Evolutionary conservation across 2,329 filamentous ascomycete species (phyloP).

Genomic region (Sporothrix inflata): DNA sequence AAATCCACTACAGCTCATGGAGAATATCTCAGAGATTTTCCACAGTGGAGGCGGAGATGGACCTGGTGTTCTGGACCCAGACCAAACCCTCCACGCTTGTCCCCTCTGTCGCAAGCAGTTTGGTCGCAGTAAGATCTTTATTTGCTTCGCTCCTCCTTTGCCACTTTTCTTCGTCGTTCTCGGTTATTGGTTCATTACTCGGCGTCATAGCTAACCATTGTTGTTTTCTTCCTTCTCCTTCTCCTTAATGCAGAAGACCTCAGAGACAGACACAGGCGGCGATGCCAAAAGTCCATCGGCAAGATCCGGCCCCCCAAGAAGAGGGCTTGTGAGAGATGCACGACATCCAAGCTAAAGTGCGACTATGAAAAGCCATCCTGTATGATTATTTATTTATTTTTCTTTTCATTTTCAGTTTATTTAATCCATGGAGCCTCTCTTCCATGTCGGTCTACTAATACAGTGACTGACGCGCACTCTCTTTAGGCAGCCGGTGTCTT

Average conservation of each 20-base stretch:
- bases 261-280: constrained; percentile 2
- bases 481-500: background rate
- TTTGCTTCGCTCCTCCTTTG: background rate
- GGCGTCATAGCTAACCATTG: background rate
- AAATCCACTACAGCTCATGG: background rate
- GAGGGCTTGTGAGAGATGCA: background rate
- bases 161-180: no score
- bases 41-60: background rate
- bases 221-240: no score
- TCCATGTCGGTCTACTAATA: no score
- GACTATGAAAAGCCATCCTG: background rate
- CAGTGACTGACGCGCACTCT: background rate
- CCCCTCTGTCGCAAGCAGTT: background rate
- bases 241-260: background rate
- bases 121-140: background rate
- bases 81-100: background rate
- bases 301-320: background rate
- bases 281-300: constrained; percentile 4
- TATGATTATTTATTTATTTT: no score
- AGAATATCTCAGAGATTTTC: background rate
- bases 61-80: background rate
- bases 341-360: background rate
- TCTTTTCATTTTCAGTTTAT: no score
- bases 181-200: background rate
- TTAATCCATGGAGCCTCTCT: no score